Percentiles rank a stretch among this genome's conserved stretches.
These are phyloP conservation scores for Alliaria petiolata DNA, from an alignment of 345 rosid genomes.

Conservation along the genomic window DNA sequence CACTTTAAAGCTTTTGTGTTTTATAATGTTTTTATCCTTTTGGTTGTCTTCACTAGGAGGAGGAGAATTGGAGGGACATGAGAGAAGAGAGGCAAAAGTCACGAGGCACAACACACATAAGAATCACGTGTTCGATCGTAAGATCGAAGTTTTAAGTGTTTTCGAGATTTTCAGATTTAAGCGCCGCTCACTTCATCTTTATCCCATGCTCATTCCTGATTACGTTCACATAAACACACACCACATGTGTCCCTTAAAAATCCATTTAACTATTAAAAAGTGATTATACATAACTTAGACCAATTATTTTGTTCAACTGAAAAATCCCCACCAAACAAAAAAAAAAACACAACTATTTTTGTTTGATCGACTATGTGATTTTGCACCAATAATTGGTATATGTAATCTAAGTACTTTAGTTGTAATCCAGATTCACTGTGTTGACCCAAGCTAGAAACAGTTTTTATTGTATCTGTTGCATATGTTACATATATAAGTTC, in stretches of 20 bases:
- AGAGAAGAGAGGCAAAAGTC: slow-evolving; percentile 36
- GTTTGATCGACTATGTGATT: neutral
- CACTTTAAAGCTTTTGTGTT: slow-evolving; percentile 18
- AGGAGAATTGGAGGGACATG: slow-evolving; percentile 7
- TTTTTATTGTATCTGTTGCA: neutral
- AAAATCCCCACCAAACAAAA: neutral
- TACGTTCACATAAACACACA: slow-evolving; percentile 6
- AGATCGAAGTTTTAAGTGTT: slow-evolving; percentile 4
- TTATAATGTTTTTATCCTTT: neutral
- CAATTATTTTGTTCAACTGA: neutral
- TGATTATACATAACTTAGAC: neutral
- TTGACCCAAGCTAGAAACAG: neutral
- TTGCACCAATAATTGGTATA: neutral
- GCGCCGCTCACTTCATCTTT: slow-evolving; percentile 35
- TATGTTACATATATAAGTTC: neutral
- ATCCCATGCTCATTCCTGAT: slow-evolving; percentile 27
- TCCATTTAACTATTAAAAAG: neutral
- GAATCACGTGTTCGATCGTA: slow-evolving; percentile 28
- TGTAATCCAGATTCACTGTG: neutral
- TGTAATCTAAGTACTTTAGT: neutral
- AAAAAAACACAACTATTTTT: neutral
- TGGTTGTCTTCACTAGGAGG: slow-evolving; percentile 1
- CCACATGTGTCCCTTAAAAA: neutral
- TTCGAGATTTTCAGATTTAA: slow-evolving; percentile 13
- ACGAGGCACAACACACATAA: slow-evolving; percentile 28